phyloP scores from a whole-genome alignment of 2,329 filamentous ascomycete species.

The Colletotrichum falcatum region DNA sequence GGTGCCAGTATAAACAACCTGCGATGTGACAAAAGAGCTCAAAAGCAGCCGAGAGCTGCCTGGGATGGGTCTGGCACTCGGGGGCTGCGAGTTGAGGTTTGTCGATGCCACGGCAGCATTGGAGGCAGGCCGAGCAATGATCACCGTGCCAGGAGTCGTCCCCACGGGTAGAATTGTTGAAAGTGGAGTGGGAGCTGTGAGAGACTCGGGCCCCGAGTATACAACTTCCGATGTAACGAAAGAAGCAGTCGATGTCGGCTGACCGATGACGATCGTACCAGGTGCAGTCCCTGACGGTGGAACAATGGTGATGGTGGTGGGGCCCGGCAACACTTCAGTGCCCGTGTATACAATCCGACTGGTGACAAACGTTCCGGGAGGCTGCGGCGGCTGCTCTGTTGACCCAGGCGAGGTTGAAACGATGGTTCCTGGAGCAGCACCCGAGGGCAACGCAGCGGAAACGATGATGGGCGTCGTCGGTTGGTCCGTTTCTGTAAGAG shows the following conservation, averaged over 20 bases:
- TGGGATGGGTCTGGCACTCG: not conserved
- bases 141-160: conserved; percentile 23
- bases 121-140: conserved; percentile 9
- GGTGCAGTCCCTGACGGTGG: not conserved
- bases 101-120: not conserved
- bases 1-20: conserved; percentile 16
- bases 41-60: not conserved
- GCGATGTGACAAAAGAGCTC: conserved; percentile 15
- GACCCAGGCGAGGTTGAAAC: not conserved
- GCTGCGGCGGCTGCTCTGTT: not conserved
- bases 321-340: not conserved
- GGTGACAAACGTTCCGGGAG: not conserved
- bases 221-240: not conserved
- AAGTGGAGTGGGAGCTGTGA: not conserved
- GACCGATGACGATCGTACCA: not conserved
- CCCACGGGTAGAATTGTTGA: conserved; percentile 18
- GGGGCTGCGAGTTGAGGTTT: not conserved
- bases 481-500: not conserved
- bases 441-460: conserved; percentile 17
- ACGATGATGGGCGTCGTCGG: conserved; percentile 2
- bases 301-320: not conserved
- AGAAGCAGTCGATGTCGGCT: not conserved
- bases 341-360: not conserved
- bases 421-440: conserved; percentile 24
- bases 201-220: not conserved